These are phyloP conservation scores for Chloranthus sessilifolius DNA, from an alignment of 164 flowering plant genomes.

Conservation along the genomic window DNA sequence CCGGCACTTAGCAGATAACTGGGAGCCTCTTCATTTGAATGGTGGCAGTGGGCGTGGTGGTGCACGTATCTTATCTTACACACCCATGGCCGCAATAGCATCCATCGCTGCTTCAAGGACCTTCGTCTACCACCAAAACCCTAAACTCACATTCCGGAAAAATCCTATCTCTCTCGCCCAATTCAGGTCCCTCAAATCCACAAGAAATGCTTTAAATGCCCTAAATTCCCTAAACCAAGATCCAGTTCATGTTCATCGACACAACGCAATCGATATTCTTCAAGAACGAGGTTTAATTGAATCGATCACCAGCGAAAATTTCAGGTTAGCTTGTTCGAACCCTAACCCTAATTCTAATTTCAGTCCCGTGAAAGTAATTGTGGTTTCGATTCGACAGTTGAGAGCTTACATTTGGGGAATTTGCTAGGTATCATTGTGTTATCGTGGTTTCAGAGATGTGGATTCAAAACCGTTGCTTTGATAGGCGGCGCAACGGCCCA, in stretches of 20 bases:
- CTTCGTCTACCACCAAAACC: slow-evolving; percentile 6
- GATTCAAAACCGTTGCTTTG: slow-evolving; percentile 56
- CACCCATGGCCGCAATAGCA: too few species aligned
- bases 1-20: too few species aligned
- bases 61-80: too few species aligned
- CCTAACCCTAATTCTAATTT: too few species aligned
- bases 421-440: slow-evolving; percentile 72
- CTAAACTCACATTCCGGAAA: too few species aligned
- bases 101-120: too few species aligned
- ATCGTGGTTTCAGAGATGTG: slow-evolving; percentile 75
- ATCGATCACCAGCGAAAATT: slow-evolving; percentile 54
- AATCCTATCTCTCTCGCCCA: slow-evolving; percentile 3
- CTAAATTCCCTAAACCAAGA: slow-evolving; percentile 2
- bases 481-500: slow-evolving; percentile 84
- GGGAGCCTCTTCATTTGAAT: too few species aligned
- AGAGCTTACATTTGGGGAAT: slow-evolving; percentile 75
- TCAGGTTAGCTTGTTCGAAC: slow-evolving; percentile 34
- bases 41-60: too few species aligned
- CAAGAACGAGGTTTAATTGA: slow-evolving; percentile 70
- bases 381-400: slow-evolving; percentile 88
- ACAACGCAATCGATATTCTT: slow-evolving; percentile 56
- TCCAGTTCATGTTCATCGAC: slow-evolving; percentile 5
- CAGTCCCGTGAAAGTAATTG: slow-evolving; percentile 50
- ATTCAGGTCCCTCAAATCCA: slow-evolving; percentile 5
- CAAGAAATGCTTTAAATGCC: slow-evolving; percentile 11